Evolutionary conservation across 2,329 filamentous ascomycete species (phyloP).

Genomic region (Colletotrichum sidae): DNA sequence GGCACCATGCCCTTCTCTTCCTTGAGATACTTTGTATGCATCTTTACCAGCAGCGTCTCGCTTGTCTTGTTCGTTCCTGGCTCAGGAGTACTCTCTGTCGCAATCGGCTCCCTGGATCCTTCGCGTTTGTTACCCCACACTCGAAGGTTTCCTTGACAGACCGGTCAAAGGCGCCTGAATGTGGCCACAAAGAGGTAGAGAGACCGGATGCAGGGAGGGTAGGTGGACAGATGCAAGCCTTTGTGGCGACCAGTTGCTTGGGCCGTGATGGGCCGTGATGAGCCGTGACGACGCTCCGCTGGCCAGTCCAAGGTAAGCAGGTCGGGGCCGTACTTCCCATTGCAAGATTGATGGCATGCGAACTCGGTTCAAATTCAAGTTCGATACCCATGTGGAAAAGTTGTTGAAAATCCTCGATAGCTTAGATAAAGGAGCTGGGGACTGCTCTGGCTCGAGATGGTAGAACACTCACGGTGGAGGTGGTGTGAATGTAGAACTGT

Average conservation of each 20-base stretch:
- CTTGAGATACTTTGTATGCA: too few relatives aligned
- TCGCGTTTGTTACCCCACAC: conserved; percentile 24
- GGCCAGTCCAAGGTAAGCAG: neutral
- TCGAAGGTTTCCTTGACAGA: conserved; percentile 12
- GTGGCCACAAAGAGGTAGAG: too few relatives aligned
- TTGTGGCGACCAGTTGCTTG: too few relatives aligned
- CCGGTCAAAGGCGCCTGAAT: neutral
- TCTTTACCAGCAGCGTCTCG: too few relatives aligned
- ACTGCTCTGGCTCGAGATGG: conserved; percentile 7
- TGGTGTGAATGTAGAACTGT: conserved; percentile 25
- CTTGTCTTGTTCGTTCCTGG: too few relatives aligned
- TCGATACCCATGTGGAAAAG: neutral
- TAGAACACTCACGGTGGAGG: neutral
- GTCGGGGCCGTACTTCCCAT: neutral
- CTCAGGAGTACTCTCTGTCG: conserved; percentile 12
- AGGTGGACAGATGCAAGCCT: too few relatives aligned
- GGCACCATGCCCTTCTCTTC: too few relatives aligned
- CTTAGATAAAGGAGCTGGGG: conserved; percentile 15
- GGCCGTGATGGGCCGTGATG: too few relatives aligned
- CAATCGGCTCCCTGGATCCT: conserved; percentile 21
- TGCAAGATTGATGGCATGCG: conserved; percentile 8
- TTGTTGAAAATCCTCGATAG: conserved; percentile 16
- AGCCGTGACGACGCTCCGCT: too few relatives aligned
- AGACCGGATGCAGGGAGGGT: too few relatives aligned
- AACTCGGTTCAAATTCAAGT: conserved; percentile 1